Evolutionary conservation across 176 grass and related monocot genomes (phyloP).

Genomic region (Oryza coarctata): DNA sequence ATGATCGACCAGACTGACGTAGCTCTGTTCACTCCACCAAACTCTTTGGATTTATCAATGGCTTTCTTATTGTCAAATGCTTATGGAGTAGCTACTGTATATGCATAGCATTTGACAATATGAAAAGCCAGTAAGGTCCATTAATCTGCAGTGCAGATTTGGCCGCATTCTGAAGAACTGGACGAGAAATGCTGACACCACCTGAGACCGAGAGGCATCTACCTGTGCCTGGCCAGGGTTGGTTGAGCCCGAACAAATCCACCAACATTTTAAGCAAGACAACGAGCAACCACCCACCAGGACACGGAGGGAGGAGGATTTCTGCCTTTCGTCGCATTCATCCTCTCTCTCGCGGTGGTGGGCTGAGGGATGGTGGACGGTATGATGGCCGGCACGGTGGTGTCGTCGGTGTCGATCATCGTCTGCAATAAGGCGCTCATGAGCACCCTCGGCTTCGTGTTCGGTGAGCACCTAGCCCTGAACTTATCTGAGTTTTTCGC

Average conservation of each 20-base stretch:
- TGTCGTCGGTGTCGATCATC: slow-evolving; percentile 63
- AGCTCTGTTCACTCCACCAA: neutral
- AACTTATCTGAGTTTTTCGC: neutral
- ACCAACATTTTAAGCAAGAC: neutral
- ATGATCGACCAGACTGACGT: neutral
- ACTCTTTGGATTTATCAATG: neutral
- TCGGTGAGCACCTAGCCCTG: slow-evolving; percentile 27
- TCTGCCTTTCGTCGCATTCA: neutral
- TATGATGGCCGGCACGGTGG: slow-evolving; percentile 41
- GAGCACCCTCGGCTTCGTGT: slow-evolving; percentile 60
- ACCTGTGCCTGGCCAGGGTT: neutral
- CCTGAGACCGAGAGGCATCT: neutral
- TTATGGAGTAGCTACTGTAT: too few relatives aligned
- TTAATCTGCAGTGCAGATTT: neutral
- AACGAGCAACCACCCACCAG: neutral
- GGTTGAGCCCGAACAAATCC: neutral
- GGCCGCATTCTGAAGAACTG: neutral
- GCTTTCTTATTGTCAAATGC: too few relatives aligned
- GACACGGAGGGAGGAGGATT: neutral
- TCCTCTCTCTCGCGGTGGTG: neutral
- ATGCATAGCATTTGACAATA: neutral
- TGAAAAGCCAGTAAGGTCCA: neutral
- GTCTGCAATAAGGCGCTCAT: slow-evolving; percentile 69
- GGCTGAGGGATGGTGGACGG: neutral
- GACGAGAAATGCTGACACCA: neutral